Evolutionary conservation across 164 flowering plant genomes (phyloP), one percentile per base, ranked within the genome.

Genomic region (Liquidambar formosana): DNA sequence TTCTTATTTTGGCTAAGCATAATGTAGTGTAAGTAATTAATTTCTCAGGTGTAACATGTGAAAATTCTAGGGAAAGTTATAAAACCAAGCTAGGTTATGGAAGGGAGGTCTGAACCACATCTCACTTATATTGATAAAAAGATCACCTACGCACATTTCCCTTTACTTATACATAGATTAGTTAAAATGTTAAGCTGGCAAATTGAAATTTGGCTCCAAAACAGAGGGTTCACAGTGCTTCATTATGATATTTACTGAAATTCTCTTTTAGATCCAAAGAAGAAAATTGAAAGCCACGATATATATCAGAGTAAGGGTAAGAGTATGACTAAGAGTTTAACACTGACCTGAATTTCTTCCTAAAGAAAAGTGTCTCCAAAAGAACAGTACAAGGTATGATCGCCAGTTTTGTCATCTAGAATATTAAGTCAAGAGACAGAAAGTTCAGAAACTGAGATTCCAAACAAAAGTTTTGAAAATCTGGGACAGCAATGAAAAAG

Each of bases 301-400:
- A 38, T 22, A 49, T 8, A 13, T 3, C 5, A 45, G 19, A 57
- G 18, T 28, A 8, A 49, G 0, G 38, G 44, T 12, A 22, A 43
- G 38, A 23, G 10, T 4, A 12, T 2, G 21, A 28, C 28, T 23
- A 71, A 45, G 16, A n/a, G n/a, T n/a, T n/a, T n/a, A n/a, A n/a
- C n/a, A 78, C 77, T 71, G n/a, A 88, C 97, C 97, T 92, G 86
- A 92, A 92, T 68, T 33, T 72, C 76, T 90, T 92, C 72, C 88
- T 70, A 77, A 90, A 92, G 86, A 90, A 92, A 65, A 92, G 78
- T 43, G 92, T 92, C 84, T 92, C 97, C 82, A 92, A 71, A 61
- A 92, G 86, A 68, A 92, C 92, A 62, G 97, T 92, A 62, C 92
- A 92, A 4, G 97, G 97, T 64, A 92, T 92, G 67, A 90, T 92